These are phyloP conservation scores for Apiospora malaysiana DNA, from an alignment of 2,329 filamentous ascomycete species.

Conservation along the genomic window DNA sequence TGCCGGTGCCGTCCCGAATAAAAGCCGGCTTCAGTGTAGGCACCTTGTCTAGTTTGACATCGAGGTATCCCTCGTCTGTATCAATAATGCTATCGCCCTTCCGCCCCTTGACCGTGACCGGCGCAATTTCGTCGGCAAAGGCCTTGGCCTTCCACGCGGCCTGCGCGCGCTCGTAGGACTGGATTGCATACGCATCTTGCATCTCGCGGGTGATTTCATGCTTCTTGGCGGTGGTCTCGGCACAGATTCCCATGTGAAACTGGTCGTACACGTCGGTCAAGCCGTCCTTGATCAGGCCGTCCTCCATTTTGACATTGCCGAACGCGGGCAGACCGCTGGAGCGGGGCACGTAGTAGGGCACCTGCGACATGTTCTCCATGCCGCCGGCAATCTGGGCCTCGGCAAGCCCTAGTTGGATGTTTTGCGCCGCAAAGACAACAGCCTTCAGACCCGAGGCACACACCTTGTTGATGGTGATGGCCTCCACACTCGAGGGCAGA, in stretches of 20 bases:
- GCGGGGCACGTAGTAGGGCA: slow-evolving; percentile 88
- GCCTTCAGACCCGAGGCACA: slow-evolving; percentile 96
- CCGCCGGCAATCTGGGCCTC: slow-evolving; percentile 92
- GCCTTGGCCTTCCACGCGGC: slow-evolving; percentile 82
- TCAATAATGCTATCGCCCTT: slow-evolving; percentile 83
- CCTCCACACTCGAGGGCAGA: slow-evolving; percentile 80
- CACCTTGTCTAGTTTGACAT: slow-evolving; percentile 86
- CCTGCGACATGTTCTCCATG: slow-evolving; percentile 97
- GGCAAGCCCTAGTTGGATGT: slow-evolving; percentile 89
- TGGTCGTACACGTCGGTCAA: slow-evolving; percentile 96
- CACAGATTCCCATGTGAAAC: slow-evolving; percentile 98
- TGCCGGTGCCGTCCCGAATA: slow-evolving; percentile 81
- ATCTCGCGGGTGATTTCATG: slow-evolving; percentile 79
- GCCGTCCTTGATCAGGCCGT: slow-evolving; percentile 93
- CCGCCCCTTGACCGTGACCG: slow-evolving; percentile 82
- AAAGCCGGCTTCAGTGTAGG: slow-evolving; percentile 90
- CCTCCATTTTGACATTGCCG: slow-evolving; percentile 85
- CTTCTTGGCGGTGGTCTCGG: slow-evolving; percentile 92
- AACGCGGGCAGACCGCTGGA: slow-evolving; percentile 84
- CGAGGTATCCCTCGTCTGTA: slow-evolving; percentile 88
- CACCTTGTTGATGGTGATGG: slow-evolving; percentile 96
- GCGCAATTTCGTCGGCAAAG: slow-evolving; percentile 89
- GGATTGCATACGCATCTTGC: slow-evolving; percentile 90
- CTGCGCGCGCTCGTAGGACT: slow-evolving; percentile 88
- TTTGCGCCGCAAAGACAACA: slow-evolving; percentile 87